Evolutionary conservation across 129 eudicot species (phyloP).

Genomic region (Tagetes erecta): DNA sequence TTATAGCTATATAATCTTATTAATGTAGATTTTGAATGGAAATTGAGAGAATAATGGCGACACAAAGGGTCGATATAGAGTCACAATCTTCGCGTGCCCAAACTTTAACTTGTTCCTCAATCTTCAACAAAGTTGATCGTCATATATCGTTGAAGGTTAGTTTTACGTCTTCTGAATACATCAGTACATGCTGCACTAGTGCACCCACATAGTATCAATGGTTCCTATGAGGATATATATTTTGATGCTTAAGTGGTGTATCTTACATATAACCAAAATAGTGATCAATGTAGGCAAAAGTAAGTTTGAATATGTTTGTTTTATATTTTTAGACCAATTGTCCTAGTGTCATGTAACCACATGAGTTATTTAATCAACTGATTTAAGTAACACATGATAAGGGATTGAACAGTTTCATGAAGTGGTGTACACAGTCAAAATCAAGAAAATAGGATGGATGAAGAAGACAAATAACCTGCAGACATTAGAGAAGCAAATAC

Average conservation of each 20-base stretch:
- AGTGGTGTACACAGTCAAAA: conserved; percentile 56
- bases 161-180: not conserved
- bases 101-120: conserved; percentile 23
- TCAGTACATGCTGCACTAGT: not conserved
- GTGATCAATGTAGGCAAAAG: too few species aligned
- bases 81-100: conserved; percentile 23
- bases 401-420: conserved; percentile 57
- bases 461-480: conserved; percentile 8
- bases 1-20: conserved; percentile 2
- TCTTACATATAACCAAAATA: too few species aligned
- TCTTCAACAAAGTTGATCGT: conserved; percentile 43
- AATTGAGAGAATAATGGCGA: conserved; percentile 7
- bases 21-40: not conserved
- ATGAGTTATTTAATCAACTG: too few species aligned
- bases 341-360: too few species aligned
- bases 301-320: too few species aligned
- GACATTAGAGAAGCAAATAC: conserved; percentile 40
- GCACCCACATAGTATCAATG: too few species aligned
- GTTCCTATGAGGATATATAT: too few species aligned
- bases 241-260: too few species aligned
- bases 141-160: conserved; percentile 52
- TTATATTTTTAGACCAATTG: too few species aligned
- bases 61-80: conserved; percentile 40
- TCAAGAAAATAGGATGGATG: conserved; percentile 32
- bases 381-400: not conserved